phyloP scores from a whole-genome alignment of 768 basidiomycete genomes.

The Tubosaeta sp. region DNA sequence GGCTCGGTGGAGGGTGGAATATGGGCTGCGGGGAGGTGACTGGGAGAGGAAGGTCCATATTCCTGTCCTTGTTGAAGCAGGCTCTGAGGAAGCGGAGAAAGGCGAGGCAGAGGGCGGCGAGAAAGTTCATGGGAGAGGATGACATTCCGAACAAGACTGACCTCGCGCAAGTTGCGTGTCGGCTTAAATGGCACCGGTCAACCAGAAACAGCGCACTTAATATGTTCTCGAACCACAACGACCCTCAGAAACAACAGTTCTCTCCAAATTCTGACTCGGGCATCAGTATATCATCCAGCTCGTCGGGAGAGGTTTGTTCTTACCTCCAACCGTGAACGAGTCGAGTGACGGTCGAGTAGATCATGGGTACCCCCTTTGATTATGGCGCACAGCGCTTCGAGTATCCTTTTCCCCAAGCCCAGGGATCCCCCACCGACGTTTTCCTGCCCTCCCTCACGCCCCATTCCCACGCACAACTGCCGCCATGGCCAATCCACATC shows the following conservation, averaged over 20 bases:
- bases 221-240: constrained; percentile 14
- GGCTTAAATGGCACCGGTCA: neutral
- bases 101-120: constrained; percentile 17
- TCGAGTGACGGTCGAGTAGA: constrained; percentile 12
- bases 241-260: constrained; percentile 8
- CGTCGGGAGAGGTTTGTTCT: constrained; percentile 28
- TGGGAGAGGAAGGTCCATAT: neutral
- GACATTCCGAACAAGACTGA: constrained; percentile 4
- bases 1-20: constrained; percentile 12
- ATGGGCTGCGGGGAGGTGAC: neutral
- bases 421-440: constrained; percentile 27
- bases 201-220: neutral
- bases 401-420: constrained; percentile 30
- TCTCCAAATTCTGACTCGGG: constrained; percentile 28
- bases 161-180: constrained; percentile 16
- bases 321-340: neutral
- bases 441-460: constrained; percentile 20
- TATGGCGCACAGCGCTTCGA: constrained; percentile 31
- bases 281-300: constrained; percentile 27
- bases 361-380: constrained; percentile 33
- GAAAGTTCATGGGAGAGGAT: neutral
- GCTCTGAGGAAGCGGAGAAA: constrained; percentile 1
- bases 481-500: constrained; percentile 26
- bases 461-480: constrained; percentile 22
- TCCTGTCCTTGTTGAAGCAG: neutral